phyloP scores from a whole-genome alignment of 106 monocot species.

The Dendrobium huoshanense region DNA sequence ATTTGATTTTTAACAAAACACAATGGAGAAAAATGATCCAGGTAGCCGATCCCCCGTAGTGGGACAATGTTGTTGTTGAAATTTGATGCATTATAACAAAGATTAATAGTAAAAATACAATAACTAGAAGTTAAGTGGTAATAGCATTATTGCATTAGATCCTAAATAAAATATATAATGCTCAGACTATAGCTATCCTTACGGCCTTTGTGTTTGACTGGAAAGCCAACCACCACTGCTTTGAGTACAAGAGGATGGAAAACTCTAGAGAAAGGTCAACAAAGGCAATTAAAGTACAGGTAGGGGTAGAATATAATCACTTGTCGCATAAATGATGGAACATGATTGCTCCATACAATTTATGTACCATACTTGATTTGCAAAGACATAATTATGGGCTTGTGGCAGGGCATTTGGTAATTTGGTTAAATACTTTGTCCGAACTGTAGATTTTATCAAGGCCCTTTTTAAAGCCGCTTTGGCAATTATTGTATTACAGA shows the following conservation, averaged over 20 bases:
- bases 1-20: too few species aligned
- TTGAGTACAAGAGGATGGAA: not conserved
- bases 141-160: not conserved
- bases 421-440: not conserved
- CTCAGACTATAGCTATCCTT: not conserved
- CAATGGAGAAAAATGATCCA: too few species aligned
- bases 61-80: too few species aligned
- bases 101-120: not conserved
- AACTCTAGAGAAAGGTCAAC: not conserved
- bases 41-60: too few species aligned
- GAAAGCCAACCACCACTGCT: not conserved
- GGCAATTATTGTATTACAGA: not conserved
- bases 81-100: too few species aligned
- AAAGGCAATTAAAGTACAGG: not conserved
- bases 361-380: not conserved
- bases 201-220: not conserved
- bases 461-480: not conserved
- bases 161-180: not conserved
- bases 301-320: not conserved
- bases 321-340: not conserved
- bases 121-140: not conserved
- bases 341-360: not conserved
- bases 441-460: not conserved
- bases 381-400: not conserved
- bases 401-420: not conserved